Percentiles rank a stretch among this genome's conserved stretches.
Conservation (phyloP, 495 filamentous ascomycete genomes). For the Daldinia concentrica region DNA sequence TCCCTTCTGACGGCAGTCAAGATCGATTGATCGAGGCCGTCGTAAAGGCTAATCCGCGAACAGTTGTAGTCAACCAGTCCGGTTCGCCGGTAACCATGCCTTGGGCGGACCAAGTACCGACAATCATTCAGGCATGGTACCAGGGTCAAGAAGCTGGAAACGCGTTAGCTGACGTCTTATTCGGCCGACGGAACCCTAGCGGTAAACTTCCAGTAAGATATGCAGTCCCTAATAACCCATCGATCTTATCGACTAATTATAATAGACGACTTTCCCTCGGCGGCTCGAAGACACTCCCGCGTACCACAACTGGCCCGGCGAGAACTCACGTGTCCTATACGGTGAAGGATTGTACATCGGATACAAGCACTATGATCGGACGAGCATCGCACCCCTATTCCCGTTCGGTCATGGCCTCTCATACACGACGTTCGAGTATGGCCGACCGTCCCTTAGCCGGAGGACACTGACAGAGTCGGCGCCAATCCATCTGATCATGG, state of each 20-base stretch:
- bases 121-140: conserved; percentile 81
- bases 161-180: conserved; percentile 84
- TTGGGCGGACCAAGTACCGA: conserved; percentile 73
- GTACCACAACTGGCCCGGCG: conserved; percentile 85
- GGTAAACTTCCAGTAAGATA: conserved; percentile 77
- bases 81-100: conserved; percentile 89
- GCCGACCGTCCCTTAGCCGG: conserved; percentile 62
- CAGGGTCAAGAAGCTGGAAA: conserved; percentile 91
- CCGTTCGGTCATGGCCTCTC: conserved; percentile 86
- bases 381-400: conserved; percentile 72
- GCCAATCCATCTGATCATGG: conserved; percentile 67
- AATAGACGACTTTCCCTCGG: conserved; percentile 70
- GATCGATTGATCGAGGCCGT: conserved; percentile 78
- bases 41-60: conserved; percentile 73
- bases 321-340: conserved; percentile 79
- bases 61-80: conserved; percentile 83
- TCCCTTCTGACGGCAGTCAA: conserved; percentile 74
- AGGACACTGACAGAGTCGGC: conserved; percentile 61
- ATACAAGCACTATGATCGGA: conserved; percentile 82
- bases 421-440: conserved; percentile 80
- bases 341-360: conserved; percentile 87
- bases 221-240: background rate
- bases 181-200: conserved; percentile 83
- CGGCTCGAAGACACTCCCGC: conserved; percentile 81
- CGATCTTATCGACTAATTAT: conserved; percentile 41